phyloP scores from a whole-genome alignment of 1,284 basidiomycete genomes.

The Ganoderma lingzhi region DNA sequence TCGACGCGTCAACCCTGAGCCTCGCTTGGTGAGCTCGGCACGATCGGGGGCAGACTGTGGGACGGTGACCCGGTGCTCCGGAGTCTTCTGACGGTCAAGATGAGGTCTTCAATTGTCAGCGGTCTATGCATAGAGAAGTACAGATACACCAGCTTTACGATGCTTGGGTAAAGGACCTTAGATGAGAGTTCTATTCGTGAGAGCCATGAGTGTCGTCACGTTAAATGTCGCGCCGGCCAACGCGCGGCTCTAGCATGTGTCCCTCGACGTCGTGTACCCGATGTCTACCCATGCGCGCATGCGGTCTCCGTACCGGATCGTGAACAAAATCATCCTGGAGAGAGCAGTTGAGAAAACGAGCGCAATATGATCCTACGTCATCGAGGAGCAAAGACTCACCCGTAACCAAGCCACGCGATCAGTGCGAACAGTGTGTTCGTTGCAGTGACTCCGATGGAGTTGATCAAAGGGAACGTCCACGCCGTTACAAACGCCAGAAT shows the following conservation, averaged over 20 bases:
- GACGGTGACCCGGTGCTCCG: neutral
- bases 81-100: too few relatives aligned
- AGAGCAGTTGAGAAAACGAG: neutral
- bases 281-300: neutral
- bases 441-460: neutral
- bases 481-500: neutral
- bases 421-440: neutral
- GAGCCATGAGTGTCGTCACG: neutral
- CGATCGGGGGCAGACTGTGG: neutral
- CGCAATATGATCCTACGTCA: too few relatives aligned
- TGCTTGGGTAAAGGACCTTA: too few relatives aligned
- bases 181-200: neutral
- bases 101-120: too few relatives aligned
- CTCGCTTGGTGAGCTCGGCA: neutral
- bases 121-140: too few relatives aligned
- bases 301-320: neutral
- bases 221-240: neutral
- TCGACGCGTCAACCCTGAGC: neutral
- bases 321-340: too few relatives aligned
- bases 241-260: neutral
- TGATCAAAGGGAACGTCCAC: neutral
- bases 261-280: constrained; percentile 1
- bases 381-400: neutral
- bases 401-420: neutral
- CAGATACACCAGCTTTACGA: too few relatives aligned